phyloP scores from a whole-genome alignment of 257 asterid species.

The Solanum chmielewskii region DNA sequence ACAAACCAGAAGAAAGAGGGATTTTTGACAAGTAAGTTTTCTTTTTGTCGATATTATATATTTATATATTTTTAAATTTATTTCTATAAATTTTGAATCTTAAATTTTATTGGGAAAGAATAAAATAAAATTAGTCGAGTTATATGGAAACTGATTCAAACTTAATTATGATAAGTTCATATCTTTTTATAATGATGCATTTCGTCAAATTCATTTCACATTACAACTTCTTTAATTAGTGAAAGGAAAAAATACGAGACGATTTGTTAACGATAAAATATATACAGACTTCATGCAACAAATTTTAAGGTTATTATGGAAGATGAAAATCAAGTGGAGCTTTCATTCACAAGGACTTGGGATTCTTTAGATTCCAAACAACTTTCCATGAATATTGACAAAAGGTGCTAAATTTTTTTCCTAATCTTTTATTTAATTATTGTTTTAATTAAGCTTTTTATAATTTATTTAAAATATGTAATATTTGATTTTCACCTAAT shows the following conservation, averaged over 20 bases:
- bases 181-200: not conserved
- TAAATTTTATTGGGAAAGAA: not conserved
- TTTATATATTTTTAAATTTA: no score
- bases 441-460: not conserved
- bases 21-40: conserved; percentile 38
- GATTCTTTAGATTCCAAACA: not conserved
- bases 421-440: not conserved
- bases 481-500: not conserved
- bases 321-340: conserved; percentile 59
- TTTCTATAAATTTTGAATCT: not conserved
- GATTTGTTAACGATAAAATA: not conserved
- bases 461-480: not conserved
- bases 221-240: not conserved
- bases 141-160: accelerated
- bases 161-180: accelerated
- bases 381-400: conserved; percentile 69
- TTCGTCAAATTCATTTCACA: not conserved
- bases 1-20: conserved; percentile 7
- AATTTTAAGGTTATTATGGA: conserved; percentile 23
- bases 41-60: not conserved
- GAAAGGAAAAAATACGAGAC: not conserved
- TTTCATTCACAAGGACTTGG: conserved; percentile 52
- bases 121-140: not conserved
- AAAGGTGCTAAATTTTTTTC: conserved; percentile 31
- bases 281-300: conserved; percentile 43